A percentile compares a stretch with the other conserved stretches of the same genome.
phyloP scores from a whole-genome alignment of 768 basidiomycete genomes.

The Lyophyllum decastes region DNA sequence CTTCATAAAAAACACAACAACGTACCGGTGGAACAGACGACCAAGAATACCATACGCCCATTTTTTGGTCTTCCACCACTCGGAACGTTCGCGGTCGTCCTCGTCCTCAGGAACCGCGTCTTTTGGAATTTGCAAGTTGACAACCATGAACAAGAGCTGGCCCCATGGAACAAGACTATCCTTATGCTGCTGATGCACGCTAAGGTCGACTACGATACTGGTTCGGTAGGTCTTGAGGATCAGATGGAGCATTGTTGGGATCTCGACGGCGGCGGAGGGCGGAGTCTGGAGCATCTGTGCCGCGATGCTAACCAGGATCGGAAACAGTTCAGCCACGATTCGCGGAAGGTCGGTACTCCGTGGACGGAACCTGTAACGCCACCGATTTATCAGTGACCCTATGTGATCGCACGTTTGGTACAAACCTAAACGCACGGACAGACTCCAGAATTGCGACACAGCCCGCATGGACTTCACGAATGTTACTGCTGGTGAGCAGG shows the following conservation, averaged over 20 bases:
- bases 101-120: slow-evolving; percentile 69
- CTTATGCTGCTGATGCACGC: slow-evolving; percentile 68
- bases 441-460: slow-evolving; percentile 78
- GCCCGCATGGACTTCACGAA: slow-evolving; percentile 79
- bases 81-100: slow-evolving; percentile 73
- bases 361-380: slow-evolving; percentile 65
- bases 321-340: slow-evolving; percentile 68
- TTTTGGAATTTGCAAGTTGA: slow-evolving; percentile 69
- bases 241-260: slow-evolving; percentile 81
- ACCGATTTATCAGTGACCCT: background rate
- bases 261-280: slow-evolving; percentile 66
- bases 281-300: slow-evolving; percentile 65
- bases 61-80: slow-evolving; percentile 94
- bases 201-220: slow-evolving; percentile 74
- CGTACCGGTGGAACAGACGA: slow-evolving; percentile 72
- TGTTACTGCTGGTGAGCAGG: slow-evolving; percentile 62
- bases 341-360: slow-evolving; percentile 57
- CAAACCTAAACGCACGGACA: slow-evolving; percentile 74
- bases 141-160: slow-evolving; percentile 73
- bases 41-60: slow-evolving; percentile 88
- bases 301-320: slow-evolving; percentile 75
- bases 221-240: slow-evolving; percentile 88
- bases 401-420: slow-evolving; percentile 6
- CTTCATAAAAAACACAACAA: background rate
- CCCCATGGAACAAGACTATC: slow-evolving; percentile 89